Evolutionary conservation across 164 flowering plant genomes (phyloP), one percentile per base, ranked within the genome.

Genomic region (Magnolia changhungtana): DNA sequence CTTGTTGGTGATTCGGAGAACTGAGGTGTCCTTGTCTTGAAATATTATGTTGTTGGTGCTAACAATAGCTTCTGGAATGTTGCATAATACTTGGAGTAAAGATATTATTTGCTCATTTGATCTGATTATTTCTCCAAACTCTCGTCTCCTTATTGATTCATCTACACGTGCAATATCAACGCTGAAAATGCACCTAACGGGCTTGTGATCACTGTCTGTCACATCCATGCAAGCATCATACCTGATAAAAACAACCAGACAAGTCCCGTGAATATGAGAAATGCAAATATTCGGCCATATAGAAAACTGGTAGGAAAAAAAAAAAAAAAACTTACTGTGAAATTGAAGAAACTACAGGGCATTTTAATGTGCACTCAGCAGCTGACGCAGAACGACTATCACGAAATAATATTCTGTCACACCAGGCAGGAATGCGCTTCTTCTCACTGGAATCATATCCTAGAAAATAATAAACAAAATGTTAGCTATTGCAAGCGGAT

Each of bases 391-490:
- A 75, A 20, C 94, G 91, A 74, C 72, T 92, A 80, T 96, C 99
- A 37, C 99, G 98, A 78, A 86, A 96, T 72, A 96, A 73, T 70
- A 96, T 85, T 78, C 98, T 87, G 81, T 96, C 99, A 79, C 99
- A 96, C 99, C 99, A 96, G 37, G 99, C 99, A 76, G 99, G 99
- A 83, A 94, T 93, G 4, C 99, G 92, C 87, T 96, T 96, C 86
- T 96, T 96, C 87, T 96, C 99, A 63, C 99, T 94, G 37, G 98
- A 93, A 85, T 96, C 99, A 88, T 96, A 96, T 63, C 99, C 99
- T 96, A 77, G 58, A 81, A 67, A 78, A 71, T 58, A 20, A 72
- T 18, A 78, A 52, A 51, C 72, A 71, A 19, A 70, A 31, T 55
- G 24, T 74, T 24, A 81, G 64, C 29, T 21, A 23, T 21, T 37